Evolutionary conservation across 2,329 filamentous ascomycete species (phyloP).

Genomic region (Aspergillaceae sp.): DNA sequence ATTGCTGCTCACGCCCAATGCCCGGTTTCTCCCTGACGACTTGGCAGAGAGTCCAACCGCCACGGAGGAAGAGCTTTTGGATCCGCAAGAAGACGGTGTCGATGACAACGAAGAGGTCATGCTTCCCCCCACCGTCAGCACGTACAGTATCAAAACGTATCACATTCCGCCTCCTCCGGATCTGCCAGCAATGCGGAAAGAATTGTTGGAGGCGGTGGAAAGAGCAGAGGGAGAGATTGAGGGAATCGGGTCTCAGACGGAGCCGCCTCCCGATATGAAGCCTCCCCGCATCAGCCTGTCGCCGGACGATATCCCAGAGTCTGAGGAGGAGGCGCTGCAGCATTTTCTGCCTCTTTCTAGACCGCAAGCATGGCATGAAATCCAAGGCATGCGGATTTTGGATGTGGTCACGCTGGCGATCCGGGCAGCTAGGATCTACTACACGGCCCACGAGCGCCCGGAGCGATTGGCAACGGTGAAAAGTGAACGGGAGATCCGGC

Average conservation of each 20-base stretch:
- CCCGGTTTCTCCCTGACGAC: conserved; percentile 30
- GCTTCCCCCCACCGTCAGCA: conserved; percentile 94
- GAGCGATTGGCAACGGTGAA: conserved; percentile 79
- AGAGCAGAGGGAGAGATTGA: conserved; percentile 61
- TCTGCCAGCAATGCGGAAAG: conserved; percentile 64
- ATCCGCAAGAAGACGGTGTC: conserved; percentile 41
- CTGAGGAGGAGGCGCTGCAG: conserved; percentile 32
- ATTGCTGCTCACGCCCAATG: conserved; percentile 31
- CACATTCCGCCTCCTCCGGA: conserved; percentile 77
- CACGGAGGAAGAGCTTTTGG: conserved; percentile 29
- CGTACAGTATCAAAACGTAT: conserved; percentile 79
- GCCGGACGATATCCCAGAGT: conserved; percentile 28
- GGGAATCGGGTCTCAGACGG: conserved; percentile 28
- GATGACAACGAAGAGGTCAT: conserved; percentile 62
- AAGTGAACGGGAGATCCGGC: conserved; percentile 73
- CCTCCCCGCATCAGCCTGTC: conserved; percentile 24
- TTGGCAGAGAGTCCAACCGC: conserved; percentile 43
- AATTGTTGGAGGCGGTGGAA: conserved; percentile 58
- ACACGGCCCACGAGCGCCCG: conserved; percentile 82
- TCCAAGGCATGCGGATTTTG: conserved; percentile 84
- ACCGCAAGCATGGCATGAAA: conserved; percentile 66
- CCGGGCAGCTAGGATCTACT: conserved; percentile 89
- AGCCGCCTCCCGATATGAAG: conserved; percentile 21
- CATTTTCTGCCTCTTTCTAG: conserved; percentile 13
- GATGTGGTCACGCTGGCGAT: conserved; percentile 95